Evolutionary conservation across 768 basidiomycete genomes (phyloP).

Genomic region (Sutorius australiensis): DNA sequence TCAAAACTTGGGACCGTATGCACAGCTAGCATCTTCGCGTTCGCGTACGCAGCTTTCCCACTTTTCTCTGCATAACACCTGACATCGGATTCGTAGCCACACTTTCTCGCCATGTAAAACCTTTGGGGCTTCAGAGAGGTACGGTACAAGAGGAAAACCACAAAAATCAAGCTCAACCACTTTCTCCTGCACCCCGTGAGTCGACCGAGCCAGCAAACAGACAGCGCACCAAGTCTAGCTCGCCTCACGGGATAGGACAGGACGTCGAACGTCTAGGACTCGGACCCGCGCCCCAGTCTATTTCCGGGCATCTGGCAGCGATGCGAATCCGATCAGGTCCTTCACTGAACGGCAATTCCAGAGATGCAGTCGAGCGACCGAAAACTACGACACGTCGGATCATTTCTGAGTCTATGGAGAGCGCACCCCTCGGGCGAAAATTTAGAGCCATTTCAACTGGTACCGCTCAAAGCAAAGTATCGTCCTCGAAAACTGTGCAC

Average conservation of each 20-base stretch:
- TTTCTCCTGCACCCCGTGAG: slow-evolving; percentile 6
- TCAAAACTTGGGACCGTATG: slow-evolving; percentile 14
- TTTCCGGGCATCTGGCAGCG: slow-evolving; percentile 26
- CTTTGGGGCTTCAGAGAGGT: slow-evolving; percentile 10
- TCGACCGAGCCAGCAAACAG: slow-evolving; percentile 2
- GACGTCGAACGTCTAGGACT: slow-evolving; percentile 10
- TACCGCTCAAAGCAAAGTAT: background rate
- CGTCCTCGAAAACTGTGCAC: slow-evolving; percentile 7
- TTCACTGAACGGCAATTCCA: background rate
- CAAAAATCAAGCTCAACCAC: background rate
- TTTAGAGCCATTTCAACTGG: background rate
- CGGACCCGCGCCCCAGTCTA: slow-evolving; percentile 25
- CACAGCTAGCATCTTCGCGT: slow-evolving; percentile 7
- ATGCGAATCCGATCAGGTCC: slow-evolving; percentile 21
- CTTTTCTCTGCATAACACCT: background rate
- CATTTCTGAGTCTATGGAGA: slow-evolving; percentile 17
- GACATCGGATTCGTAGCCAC: slow-evolving; percentile 9
- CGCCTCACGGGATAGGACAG: slow-evolving; percentile 7
- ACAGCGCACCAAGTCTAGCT: slow-evolving; percentile 16
- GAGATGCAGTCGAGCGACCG: slow-evolving; percentile 1
- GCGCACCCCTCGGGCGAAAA: slow-evolving; percentile 5
- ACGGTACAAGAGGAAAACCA: slow-evolving; percentile 6
- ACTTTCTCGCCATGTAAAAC: slow-evolving; percentile 10
- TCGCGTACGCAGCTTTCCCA: slow-evolving; percentile 19
- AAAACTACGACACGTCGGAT: slow-evolving; percentile 13